Evolutionary conservation across 805 yeast genomes (phyloP), one percentile per base, ranked within the genome.

Genomic region (Brettanomyces nanus): DNA sequence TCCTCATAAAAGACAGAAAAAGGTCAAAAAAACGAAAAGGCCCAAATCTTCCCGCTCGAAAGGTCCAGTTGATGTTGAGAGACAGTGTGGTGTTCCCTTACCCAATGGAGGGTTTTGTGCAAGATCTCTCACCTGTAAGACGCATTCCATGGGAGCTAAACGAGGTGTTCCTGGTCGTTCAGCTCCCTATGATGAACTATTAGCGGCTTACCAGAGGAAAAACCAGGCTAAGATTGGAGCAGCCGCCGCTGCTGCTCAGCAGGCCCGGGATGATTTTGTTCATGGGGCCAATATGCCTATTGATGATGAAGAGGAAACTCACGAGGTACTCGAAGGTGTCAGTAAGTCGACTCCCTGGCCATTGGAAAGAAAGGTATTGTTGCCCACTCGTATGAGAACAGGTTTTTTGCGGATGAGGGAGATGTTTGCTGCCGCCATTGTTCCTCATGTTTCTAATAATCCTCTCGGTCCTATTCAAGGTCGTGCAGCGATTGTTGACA

Each of bases 91-190:
- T 59, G 97, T 92, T 10, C 83, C 85, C 5, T 64, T 92, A 43
- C 87, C 95, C 0, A 83, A 81, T 46, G 97, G 97, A n/a, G 95
- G 94, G 0, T 81, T 78, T 48, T 92, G 98, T 68, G 97, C 97
- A 4, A 71, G 98, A 36, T 87, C 97, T 0, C 67, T 92, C 43
- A 92, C 98, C 0, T 92, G 98, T 69, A 92, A 92, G 56, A 87
- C 97, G 0, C 98, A 92, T 61, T 85, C 97, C 1, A 89, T 92
- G 96, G 97, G 97, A 25, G 95, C 97, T 20, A 92, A 92, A 53
- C 74, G 98, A 49, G 89, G 95, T 1, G 98, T 92, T 17, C 78
- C 76, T 14, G 98, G 98, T 9, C 72, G 98, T 50, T 79, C 95
- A 26, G 89, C 92, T 6, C 87, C 96, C 1, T 92, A 87, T 61